phyloP scores from a whole-genome alignment of 2,329 filamentous ascomycete species.

The Helotiales sp. region DNA sequence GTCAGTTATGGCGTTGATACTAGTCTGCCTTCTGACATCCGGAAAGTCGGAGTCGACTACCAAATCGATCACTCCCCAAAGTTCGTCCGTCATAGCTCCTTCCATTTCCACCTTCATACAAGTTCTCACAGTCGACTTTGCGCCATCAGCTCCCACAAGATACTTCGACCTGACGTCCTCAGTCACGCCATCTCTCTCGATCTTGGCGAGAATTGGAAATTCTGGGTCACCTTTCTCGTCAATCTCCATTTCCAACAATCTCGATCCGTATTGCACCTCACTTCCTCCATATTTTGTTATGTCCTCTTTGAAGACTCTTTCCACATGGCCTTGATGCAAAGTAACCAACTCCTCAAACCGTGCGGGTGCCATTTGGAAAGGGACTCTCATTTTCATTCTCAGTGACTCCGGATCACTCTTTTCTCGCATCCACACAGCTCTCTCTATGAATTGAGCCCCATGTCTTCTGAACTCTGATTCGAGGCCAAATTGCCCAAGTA shows the following conservation, averaged over 20 bases:
- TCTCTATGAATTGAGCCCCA: background rate
- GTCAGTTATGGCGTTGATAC: too few species aligned
- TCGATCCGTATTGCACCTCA: background rate
- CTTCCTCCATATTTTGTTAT: background rate
- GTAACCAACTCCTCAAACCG: background rate
- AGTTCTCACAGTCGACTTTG: too few species aligned
- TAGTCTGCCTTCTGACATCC: too few species aligned
- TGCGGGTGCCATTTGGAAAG: background rate
- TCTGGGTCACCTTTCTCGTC: background rate
- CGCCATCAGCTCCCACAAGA: background rate
- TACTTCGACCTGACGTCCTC: background rate
- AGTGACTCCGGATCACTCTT: too few species aligned
- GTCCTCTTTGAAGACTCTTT: background rate
- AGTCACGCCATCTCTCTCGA: background rate
- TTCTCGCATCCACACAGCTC: background rate
- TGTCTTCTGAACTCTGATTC: background rate
- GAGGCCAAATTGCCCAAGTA: background rate
- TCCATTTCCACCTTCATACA: too few species aligned
- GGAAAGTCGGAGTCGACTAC: too few species aligned
- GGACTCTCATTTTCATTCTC: too few species aligned
- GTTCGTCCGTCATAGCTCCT: too few species aligned
- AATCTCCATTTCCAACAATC: background rate
- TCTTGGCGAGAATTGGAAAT: background rate
- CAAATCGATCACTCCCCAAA: too few species aligned
- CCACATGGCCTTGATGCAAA: background rate